These are phyloP conservation scores for Termitomyces sp. DNA, from an alignment of 768 basidiomycete species.

Conservation along the genomic window DNA sequence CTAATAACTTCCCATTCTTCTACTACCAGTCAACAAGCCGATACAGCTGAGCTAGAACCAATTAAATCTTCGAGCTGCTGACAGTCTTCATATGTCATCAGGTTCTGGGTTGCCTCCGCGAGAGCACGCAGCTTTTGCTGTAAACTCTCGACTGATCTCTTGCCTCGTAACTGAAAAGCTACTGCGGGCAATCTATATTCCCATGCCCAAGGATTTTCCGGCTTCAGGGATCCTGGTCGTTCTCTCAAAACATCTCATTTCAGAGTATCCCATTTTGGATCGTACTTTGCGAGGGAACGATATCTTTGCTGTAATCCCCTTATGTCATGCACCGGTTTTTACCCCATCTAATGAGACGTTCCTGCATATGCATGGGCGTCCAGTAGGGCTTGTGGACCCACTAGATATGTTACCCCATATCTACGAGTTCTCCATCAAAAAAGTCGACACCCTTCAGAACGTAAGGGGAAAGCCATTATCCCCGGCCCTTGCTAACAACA, in stretches of 20 bases:
- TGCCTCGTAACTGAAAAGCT: constrained; percentile 45
- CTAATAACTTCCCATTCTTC: neutral
- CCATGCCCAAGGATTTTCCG: constrained; percentile 17
- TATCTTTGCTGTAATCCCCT: constrained; percentile 42
- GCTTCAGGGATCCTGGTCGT: constrained; percentile 33
- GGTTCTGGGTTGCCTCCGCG: constrained; percentile 28
- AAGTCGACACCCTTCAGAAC: constrained; percentile 2
- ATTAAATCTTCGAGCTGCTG: neutral
- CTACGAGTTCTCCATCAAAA: constrained; percentile 26
- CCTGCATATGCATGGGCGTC: constrained; percentile 28
- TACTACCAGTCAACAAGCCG: neutral
- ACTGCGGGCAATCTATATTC: constrained; percentile 36
- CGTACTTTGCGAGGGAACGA: constrained; percentile 31
- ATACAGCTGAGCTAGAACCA: neutral
- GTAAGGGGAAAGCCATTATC: neutral
- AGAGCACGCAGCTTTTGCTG: constrained; percentile 39
- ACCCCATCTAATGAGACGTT: constrained; percentile 9
- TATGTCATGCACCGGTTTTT: constrained; percentile 41
- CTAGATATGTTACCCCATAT: constrained; percentile 49
- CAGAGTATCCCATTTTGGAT: constrained; percentile 25
- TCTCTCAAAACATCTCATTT: constrained; percentile 30
- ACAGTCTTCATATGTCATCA: constrained; percentile 25
- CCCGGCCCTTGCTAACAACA: neutral
- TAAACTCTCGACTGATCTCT: constrained; percentile 41
- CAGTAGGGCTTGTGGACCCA: constrained; percentile 47